Evolutionary conservation across 345 rosid species (phyloP), one percentile per base, ranked within the genome.

Genomic region (Populus deltoides): DNA sequence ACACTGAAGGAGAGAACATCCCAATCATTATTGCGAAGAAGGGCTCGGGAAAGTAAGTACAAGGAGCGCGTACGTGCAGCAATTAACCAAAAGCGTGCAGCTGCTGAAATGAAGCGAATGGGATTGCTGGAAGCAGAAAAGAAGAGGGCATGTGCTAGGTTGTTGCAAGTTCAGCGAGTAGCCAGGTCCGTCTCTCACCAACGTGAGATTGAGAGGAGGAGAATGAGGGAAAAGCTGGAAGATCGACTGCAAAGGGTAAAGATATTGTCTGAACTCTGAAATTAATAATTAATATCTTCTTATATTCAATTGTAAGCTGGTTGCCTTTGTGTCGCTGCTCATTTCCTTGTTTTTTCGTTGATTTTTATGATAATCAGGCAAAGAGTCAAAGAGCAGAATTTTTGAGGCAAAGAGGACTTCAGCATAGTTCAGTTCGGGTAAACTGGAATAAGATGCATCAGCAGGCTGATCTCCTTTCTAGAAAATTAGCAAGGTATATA

Each of bases 21-120:
- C 39, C 45, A 39, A 25, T 68, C 43, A 20, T 20, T 36, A 8
- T n/a, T 38, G 49, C 47, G 27, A 24, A 39, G 18, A 24, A 22
- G 39, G 72, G 39, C 35, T 15, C 31, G n/a, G 1, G 49, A 68
- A 29, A 68, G 25, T 6, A 68, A 17, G 18, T 24, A 68, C 33
- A 41, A 24, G 17, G 49, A 68, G 31, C 15, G 53, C 12, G 49
- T 20, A 7, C 31, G 5, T 68, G 33, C 51, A 38, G 49, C 51
- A 38, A 61, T 27, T 62, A 86, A 90, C 83, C 97, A 93, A 82
- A 93, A 92, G 82, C 91, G 98, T 79, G 86, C 69, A 22, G 92
- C 92, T 81, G 97, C 98, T n/a, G 97, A 93, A 91, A 90, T 84
- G 86, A 93, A 93, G 82, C 90, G 98, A 47, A 73, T 88, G 51